Conservation (phyloP, 2,329 filamentous ascomycete genomes). For the Pseudogymnoascus sp. region DNA sequence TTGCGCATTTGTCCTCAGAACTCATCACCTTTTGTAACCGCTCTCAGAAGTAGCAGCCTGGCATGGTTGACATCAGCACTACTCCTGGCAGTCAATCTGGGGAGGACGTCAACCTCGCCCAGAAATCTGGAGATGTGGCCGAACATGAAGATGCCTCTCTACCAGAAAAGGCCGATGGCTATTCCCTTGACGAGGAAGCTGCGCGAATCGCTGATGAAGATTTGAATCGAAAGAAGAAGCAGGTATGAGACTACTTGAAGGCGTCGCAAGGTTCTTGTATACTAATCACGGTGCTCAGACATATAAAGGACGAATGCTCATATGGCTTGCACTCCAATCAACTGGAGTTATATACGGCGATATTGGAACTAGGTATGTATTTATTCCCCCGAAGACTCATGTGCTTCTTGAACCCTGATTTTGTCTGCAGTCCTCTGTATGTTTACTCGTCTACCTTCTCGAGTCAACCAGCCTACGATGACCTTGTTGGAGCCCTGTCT, state of each 20-base stretch:
- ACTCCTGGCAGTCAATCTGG: conserved; percentile 19
- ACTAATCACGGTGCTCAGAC: conserved; percentile 16
- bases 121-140: conserved; percentile 14
- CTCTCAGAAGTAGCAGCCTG: background rate
- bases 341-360: conserved; percentile 65
- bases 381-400: background rate
- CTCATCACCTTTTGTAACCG: background rate
- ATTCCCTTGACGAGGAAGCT: conserved; percentile 24
- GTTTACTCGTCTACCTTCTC: conserved; percentile 65
- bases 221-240: conserved; percentile 28
- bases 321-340: conserved; percentile 56
- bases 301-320: conserved; percentile 24
- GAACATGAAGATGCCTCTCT: conserved; percentile 18
- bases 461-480: conserved; percentile 46
- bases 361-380: conserved; percentile 45
- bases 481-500: conserved; percentile 59
- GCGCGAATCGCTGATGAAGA: conserved; percentile 24
- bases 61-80: background rate
- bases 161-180: conserved; percentile 19
- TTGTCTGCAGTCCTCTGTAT: conserved; percentile 51
- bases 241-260: conserved; percentile 19
- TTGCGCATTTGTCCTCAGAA: background rate
- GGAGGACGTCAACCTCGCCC: background rate
- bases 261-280: background rate
- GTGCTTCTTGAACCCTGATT: background rate